phyloP scores from a whole-genome alignment of 2,329 filamentous ascomycete species.

The Leptographium galeiforme region DNA sequence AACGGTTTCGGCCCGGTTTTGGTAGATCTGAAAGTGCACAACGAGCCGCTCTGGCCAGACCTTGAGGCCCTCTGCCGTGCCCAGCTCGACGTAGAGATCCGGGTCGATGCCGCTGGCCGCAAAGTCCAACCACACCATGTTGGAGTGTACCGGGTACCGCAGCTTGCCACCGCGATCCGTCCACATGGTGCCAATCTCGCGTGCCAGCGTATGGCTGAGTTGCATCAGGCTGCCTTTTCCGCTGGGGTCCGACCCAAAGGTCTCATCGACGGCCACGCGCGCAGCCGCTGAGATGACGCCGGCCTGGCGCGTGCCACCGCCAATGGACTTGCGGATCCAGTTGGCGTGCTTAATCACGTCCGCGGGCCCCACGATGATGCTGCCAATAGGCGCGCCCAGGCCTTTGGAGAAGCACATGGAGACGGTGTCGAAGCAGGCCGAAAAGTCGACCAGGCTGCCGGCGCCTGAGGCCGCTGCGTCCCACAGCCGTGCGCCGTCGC shows the following conservation, averaged over 20 bases:
- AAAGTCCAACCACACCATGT: constrained; percentile 81
- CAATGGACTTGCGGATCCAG: constrained; percentile 71
- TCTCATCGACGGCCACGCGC: constrained; percentile 64
- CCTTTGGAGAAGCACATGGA: constrained; percentile 44
- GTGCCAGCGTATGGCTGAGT: constrained; percentile 48
- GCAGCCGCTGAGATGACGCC: constrained; percentile 67
- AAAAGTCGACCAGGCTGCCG: constrained; percentile 26
- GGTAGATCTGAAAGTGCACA: constrained; percentile 47
- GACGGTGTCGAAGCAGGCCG: constrained; percentile 38
- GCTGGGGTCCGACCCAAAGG: constrained; percentile 47
- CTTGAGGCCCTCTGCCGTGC: constrained; percentile 28
- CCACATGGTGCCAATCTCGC: constrained; percentile 51
- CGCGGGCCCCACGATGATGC: constrained; percentile 29
- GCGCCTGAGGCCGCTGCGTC: constrained; percentile 31
- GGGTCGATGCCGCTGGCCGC: constrained; percentile 37
- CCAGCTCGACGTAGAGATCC: constrained; percentile 25
- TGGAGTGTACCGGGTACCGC: constrained; percentile 63
- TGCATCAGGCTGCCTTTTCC: constrained; percentile 49
- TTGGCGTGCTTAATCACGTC: constrained; percentile 51
- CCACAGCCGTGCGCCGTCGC: constrained; percentile 39
- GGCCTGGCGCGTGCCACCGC: constrained; percentile 63
- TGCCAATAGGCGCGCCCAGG: constrained; percentile 38
- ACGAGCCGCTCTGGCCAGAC: constrained; percentile 29
- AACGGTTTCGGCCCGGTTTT: constrained; percentile 46
- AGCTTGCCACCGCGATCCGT: constrained; percentile 53